Conservation (phyloP, 2,329 filamentous ascomycete genomes). For the Nectriaceae sp. region DNA sequence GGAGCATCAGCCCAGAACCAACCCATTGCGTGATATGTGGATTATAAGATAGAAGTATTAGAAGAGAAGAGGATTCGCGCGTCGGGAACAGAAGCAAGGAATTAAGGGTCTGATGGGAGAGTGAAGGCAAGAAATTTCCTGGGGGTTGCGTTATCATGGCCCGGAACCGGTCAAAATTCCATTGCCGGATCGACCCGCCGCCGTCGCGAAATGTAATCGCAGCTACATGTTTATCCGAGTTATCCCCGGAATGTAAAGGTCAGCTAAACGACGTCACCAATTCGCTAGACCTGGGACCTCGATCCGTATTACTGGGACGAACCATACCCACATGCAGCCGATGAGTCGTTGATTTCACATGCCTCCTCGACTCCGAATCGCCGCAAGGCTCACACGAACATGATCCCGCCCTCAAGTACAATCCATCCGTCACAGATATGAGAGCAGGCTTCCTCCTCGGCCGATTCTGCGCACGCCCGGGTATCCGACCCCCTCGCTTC, state of each 20-base stretch:
- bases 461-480: slow-evolving; percentile 46
- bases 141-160: not conserved
- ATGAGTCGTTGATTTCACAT: slow-evolving; percentile 8
- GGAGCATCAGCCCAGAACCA: slow-evolving; percentile 64
- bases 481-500: slow-evolving; percentile 30
- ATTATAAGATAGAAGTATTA: slow-evolving; percentile 3
- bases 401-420: slow-evolving; percentile 14
- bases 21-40: slow-evolving; percentile 47
- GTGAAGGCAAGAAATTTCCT: slow-evolving; percentile 4
- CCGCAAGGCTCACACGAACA: slow-evolving; percentile 12
- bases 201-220: slow-evolving; percentile 1
- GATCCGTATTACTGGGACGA: too few species aligned
- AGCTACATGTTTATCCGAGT: slow-evolving; percentile 29
- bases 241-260: too few species aligned
- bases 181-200: not conserved
- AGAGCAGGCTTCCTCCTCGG: slow-evolving; percentile 44
- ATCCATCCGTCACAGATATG: slow-evolving; percentile 41
- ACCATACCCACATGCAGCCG: too few species aligned
- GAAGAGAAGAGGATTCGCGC: not conserved
- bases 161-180: not conserved
- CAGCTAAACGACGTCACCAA: slow-evolving; percentile 31
- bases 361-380: not conserved
- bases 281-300: slow-evolving; percentile 6
- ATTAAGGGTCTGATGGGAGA: slow-evolving; percentile 4
- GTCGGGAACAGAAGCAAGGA: not conserved